A percentile compares a stretch with the other conserved stretches of the same genome.
These are phyloP conservation scores for Sinapis alba DNA, from an alignment of 441 rosid species.

Conservation along the genomic window DNA sequence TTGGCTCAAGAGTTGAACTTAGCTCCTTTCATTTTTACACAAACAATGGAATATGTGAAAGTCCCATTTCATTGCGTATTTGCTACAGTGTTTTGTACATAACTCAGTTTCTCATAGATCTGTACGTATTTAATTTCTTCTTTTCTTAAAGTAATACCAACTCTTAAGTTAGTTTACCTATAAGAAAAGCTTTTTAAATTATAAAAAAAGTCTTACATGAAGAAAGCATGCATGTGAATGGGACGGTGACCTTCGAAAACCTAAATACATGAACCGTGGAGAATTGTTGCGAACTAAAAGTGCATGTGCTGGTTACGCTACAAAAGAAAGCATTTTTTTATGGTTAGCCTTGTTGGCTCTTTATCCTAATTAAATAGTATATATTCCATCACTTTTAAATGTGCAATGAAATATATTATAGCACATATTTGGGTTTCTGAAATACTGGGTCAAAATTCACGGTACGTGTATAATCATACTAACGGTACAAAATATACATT, in stretches of 20 bases:
- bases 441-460: too few species aligned
- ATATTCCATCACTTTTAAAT: constrained; percentile 2
- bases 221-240: constrained; percentile 22
- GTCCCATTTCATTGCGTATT: not conserved
- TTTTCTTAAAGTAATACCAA: constrained; percentile 15
- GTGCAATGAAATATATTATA: not conserved
- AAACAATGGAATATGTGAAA: too few species aligned
- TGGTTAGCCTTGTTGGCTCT: not conserved
- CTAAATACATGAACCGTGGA: constrained; percentile 26
- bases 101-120: not conserved
- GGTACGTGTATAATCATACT: too few species aligned
- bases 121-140: not conserved
- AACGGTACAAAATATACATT: too few species aligned
- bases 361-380: not conserved
- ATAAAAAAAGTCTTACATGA: constrained; percentile 9
- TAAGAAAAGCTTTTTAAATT: not conserved
- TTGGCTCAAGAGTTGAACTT: not conserved
- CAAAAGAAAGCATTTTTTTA: constrained; percentile 6
- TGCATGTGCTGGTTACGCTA: not conserved
- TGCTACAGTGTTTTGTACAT: not conserved
- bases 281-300: constrained; percentile 24
- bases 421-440: not conserved
- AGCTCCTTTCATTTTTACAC: not conserved
- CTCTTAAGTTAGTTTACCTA: constrained; percentile 13
- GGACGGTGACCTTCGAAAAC: constrained; percentile 27